phyloP scores from a whole-genome alignment of 2,329 filamentous ascomycete species.

The Trematosphaeria pertusa region DNA sequence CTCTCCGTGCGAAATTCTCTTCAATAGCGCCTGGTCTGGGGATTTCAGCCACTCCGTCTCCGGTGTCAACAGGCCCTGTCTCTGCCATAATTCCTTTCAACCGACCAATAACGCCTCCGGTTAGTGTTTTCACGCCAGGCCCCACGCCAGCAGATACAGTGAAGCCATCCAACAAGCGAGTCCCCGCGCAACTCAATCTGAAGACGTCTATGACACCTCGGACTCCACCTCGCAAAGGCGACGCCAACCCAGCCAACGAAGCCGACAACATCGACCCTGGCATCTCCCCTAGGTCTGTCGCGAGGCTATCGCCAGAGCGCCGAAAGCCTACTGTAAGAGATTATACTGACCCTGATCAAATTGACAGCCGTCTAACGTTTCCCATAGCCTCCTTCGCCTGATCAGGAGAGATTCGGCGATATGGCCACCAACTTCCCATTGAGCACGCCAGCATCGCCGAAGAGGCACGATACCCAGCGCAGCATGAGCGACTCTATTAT shows the following conservation, averaged over 20 bases:
- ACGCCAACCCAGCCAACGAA: constrained; percentile 19
- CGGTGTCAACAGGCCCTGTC: constrained; percentile 19
- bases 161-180: constrained; percentile 12
- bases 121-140: constrained; percentile 14
- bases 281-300: constrained; percentile 29
- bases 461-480: constrained; percentile 26
- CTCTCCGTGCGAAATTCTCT: constrained; percentile 25
- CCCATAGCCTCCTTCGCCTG: constrained; percentile 29
- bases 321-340: constrained; percentile 35
- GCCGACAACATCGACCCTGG: constrained; percentile 28
- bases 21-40: constrained; percentile 26
- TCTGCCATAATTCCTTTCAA: constrained; percentile 15
- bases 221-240: constrained; percentile 20
- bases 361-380: no score
- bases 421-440: constrained; percentile 34
- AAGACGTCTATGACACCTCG: constrained; percentile 22
- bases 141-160: constrained; percentile 10
- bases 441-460: constrained; percentile 25
- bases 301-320: constrained; percentile 26
- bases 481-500: constrained; percentile 36
- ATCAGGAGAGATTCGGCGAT: constrained; percentile 29
- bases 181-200: constrained; percentile 15
- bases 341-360: no score
- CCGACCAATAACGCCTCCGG: constrained; percentile 22
- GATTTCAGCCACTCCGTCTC: constrained; percentile 25